Conservation (phyloP, 441 rosid genomes). For the Bruguiera hainesii region DNA sequence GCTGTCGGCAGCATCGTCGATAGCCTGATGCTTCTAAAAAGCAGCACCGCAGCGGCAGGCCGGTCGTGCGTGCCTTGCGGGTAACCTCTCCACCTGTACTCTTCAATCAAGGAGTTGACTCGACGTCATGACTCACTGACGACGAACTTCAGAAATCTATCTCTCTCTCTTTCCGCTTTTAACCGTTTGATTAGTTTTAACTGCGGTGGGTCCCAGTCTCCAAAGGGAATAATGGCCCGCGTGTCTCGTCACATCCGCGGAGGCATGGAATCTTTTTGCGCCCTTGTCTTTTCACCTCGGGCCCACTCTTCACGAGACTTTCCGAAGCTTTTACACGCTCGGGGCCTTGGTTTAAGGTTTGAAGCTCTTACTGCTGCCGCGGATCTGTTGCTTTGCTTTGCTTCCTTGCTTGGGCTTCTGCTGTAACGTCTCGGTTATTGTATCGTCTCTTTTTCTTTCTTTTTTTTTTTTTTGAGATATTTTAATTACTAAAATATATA, state of each 20-base stretch:
- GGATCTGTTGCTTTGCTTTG: neutral
- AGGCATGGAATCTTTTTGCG: constrained; percentile 19
- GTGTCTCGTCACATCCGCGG: constrained; percentile 27
- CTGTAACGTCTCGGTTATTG: no score
- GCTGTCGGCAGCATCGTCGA: no score
- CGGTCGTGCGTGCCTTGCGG: constrained; percentile 50
- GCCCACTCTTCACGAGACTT: neutral
- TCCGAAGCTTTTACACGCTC: no score
- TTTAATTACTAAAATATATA: no score
- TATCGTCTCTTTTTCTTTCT: no score
- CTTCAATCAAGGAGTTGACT: no score
- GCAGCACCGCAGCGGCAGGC: neutral
- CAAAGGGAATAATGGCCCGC: neutral
- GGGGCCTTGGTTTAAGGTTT: no score
- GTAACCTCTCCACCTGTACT: constrained; percentile 16
- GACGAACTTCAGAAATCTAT: constrained; percentile 12
- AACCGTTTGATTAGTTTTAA: neutral
- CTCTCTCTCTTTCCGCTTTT: neutral
- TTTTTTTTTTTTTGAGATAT: no score
- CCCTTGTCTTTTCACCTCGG: constrained; percentile 11
- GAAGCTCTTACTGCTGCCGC: no score
- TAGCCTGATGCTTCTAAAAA: neutral
- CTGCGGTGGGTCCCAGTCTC: constrained; percentile 12
- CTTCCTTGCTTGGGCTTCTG: neutral
- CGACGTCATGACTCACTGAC: constrained; percentile 10